phyloP scores from a whole-genome alignment of 495 filamentous ascomycete genomes.

The Tetracladium marchalianum region DNA sequence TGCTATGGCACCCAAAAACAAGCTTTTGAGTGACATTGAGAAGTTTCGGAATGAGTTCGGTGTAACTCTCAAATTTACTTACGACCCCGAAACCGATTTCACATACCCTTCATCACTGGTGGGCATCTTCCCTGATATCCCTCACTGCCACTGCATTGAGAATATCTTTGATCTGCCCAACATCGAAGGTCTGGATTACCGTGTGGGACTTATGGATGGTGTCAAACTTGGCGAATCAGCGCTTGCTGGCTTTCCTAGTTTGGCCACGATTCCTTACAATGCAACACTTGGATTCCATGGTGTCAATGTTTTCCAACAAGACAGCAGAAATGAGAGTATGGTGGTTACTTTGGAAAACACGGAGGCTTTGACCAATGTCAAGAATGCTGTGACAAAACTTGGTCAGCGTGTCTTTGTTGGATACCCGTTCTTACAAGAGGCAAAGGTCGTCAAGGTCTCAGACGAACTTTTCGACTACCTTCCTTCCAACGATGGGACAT shows the following conservation, averaged over 20 bases:
- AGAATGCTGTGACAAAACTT: conserved; percentile 65
- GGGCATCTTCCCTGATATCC: conserved; percentile 84
- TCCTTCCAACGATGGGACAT: conserved; percentile 49
- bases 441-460: conserved; percentile 75
- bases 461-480: conserved; percentile 91
- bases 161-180: conserved; percentile 92
- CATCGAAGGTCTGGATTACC: conserved; percentile 81
- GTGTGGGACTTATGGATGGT: conserved; percentile 78
- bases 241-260: conserved; percentile 83
- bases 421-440: conserved; percentile 93
- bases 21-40: conserved; percentile 64
- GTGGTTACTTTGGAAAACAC: conserved; percentile 72
- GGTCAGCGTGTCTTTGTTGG: conserved; percentile 84
- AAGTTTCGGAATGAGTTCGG: conserved; percentile 82
- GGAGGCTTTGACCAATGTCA: conserved; percentile 57
- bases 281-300: conserved; percentile 80
- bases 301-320: conserved; percentile 93
- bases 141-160: conserved; percentile 80
- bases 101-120: conserved; percentile 76
- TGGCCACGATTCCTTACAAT: conserved; percentile 72
- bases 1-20: conserved; percentile 78
- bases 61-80: conserved; percentile 84
- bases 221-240: conserved; percentile 72
- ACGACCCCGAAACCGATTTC: conserved; percentile 65
- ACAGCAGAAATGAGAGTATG: conserved; percentile 96